These are phyloP conservation scores for Rhizopus arrhizus DNA, from an alignment of 371 early-diverging fungal genomes.

Conservation along the genomic window DNA sequence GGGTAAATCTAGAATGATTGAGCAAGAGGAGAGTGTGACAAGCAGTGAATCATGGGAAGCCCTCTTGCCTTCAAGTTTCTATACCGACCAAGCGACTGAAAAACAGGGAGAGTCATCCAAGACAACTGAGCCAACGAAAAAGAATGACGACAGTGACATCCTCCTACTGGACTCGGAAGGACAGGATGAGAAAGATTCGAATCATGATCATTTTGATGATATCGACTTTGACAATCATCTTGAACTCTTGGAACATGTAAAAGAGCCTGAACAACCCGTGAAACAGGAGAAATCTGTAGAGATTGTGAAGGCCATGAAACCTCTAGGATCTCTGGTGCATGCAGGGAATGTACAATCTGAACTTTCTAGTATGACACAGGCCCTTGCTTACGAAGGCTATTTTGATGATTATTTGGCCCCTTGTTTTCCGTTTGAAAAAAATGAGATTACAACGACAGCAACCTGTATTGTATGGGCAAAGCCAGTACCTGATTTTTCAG, in stretches of 20 bases:
- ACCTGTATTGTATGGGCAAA: conserved; percentile 6
- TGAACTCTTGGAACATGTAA: background rate
- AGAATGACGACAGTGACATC: background rate
- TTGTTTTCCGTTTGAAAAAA: conserved; percentile 18
- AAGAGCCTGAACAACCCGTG: background rate
- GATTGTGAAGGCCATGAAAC: too few species aligned
- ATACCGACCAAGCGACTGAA: background rate
- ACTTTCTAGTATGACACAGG: too few species aligned
- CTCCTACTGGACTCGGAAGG: too few species aligned
- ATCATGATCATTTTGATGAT: background rate
- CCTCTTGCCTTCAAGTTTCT: conserved; percentile 10
- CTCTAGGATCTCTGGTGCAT: too few species aligned
- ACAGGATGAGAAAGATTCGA: background rate
- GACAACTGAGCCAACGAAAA: background rate
- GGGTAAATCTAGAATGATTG: background rate
- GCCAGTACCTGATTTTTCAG: conserved; percentile 9
- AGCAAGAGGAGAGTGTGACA: conserved; percentile 1
- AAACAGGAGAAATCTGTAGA: background rate
- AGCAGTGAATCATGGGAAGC: conserved; percentile 8
- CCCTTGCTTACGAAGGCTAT: background rate
- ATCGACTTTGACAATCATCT: background rate
- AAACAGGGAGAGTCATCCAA: background rate
- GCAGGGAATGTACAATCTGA: too few species aligned
- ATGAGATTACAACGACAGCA: background rate
- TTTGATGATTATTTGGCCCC: conserved; percentile 15